These are phyloP conservation scores for Aplosporella prunicola DNA, from an alignment of 2,329 filamentous ascomycete species.

Conservation along the genomic window DNA sequence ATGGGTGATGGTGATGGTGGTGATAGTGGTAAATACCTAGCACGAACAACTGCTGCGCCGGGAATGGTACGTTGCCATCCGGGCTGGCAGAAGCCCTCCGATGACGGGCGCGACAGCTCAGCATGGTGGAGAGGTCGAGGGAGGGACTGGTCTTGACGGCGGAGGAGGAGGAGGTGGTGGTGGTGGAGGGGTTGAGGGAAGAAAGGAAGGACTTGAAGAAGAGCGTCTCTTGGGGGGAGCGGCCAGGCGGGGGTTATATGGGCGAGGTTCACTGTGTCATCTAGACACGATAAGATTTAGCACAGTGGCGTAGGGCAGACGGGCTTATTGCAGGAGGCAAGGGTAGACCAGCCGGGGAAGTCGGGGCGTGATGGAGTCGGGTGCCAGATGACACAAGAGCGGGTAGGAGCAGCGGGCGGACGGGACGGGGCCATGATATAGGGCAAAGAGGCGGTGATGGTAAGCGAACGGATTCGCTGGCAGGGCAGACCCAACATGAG, in stretches of 20 bases:
- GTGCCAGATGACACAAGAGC: conserved; percentile 9
- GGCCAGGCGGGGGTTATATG: conserved; percentile 10
- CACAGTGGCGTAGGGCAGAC: conserved; percentile 11
- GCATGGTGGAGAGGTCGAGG: conserved; percentile 4
- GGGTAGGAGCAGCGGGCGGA: conserved; percentile 9
- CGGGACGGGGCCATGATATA: conserved; percentile 10
- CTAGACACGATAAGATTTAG: conserved; percentile 12
- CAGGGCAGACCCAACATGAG: conserved; percentile 3
- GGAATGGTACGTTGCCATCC: conserved; percentile 38
- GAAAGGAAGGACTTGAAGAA: conserved; percentile 6
- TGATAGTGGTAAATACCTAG: conserved; percentile 32
- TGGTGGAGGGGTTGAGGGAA: not conserved
- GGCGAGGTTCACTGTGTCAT: conserved; percentile 10
- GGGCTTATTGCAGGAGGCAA: conserved; percentile 11
- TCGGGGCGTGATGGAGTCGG: conserved; percentile 7
- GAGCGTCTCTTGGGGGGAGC: too few relatives aligned
- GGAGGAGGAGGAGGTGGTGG: conserved; percentile 1
- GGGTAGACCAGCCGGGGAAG: conserved; percentile 10
- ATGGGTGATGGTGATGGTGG: not conserved
- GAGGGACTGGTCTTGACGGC: not conserved
- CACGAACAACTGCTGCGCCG: conserved; percentile 48
- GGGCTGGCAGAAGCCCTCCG: conserved; percentile 7
- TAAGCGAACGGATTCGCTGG: too few relatives aligned
- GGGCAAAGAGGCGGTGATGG: conserved; percentile 1
- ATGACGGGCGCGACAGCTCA: conserved; percentile 6